Percentiles rank a stretch among this genome's conserved stretches.
These are phyloP conservation scores for Citrullus mucosospermus DNA, from an alignment of 306 rosid genomes.

Conservation along the genomic window DNA sequence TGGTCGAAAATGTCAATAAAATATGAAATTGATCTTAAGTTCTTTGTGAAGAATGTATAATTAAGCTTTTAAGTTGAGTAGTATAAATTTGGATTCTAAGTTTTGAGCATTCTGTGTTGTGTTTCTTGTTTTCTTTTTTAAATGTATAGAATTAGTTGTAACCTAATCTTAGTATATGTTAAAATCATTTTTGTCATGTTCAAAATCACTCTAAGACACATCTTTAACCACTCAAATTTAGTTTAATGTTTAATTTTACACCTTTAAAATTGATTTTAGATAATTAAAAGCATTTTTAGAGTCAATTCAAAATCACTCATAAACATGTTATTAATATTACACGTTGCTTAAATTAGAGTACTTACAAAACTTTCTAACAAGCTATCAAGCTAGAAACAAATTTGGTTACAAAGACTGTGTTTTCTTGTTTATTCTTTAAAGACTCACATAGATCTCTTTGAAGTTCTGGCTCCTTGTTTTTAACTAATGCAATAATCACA, in stretches of 20 bases:
- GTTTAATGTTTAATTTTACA: too few relatives aligned
- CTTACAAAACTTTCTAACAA: background rate
- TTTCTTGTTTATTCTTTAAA: too few relatives aligned
- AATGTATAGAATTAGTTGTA: background rate
- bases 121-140: background rate
- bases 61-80: too few relatives aligned
- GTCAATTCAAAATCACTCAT: too few relatives aligned
- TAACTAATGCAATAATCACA: constrained; percentile 12
- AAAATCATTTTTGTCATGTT: too few relatives aligned
- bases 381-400: background rate
- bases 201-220: too few relatives aligned
- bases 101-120: background rate
- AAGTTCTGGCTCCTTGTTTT: background rate
- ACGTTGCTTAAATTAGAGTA: background rate
- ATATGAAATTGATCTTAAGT: background rate
- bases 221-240: too few relatives aligned
- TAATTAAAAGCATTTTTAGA: too few relatives aligned
- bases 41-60: too few relatives aligned
- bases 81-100: background rate
- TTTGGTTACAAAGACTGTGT: too few relatives aligned
- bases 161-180: background rate
- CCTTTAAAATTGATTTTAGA: too few relatives aligned
- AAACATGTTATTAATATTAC: too few relatives aligned
- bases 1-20: background rate
- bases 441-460: background rate